Base-by-base conservation (phyloP, 179 eudicot species). In the Sideroxylon spinosum region DNA sequence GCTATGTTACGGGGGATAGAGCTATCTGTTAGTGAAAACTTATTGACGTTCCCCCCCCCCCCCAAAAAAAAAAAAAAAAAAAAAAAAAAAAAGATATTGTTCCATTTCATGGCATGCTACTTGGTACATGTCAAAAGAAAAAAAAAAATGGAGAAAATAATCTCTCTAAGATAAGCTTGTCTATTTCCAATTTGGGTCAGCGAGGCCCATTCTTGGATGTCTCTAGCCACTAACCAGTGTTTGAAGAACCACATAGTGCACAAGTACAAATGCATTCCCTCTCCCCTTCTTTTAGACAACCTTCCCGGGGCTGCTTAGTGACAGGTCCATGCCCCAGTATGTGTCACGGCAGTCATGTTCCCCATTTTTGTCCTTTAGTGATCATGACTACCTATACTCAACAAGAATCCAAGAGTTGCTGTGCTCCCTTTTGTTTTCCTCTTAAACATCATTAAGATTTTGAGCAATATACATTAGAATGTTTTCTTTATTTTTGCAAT, bases 291-390 rank as follows among this genome's bases (percentile, higher is more conserved):
- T 72, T 53, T 73, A 56, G 11, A 57, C 32, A 52, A 23, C 0
- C 28, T 56, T 37, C 65, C 61, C n/a, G 20, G 6, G n/a, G 26
- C 52, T 57, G 48, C 76, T 73, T 73, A 26, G 46, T 72, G 59
- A 53, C 26, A 72, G 44, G 29, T n/a, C 64, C 66, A 29, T 74
- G 28, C 28, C 28, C 50, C 66, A 57, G 57, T 57, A 32, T 74
- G 28, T 74, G 66, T 74, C 66, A 11, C 50, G 11, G 57, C 76
- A n/a, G n/a, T 74, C 64, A 59, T 59, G 66, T 74, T 57, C 50
- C 22, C 63, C 6, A 6, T 32, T 57, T 74, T 59, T 74, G 76
- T 74, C 53, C 37, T 25, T 11, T 28, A 29, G 29, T 59, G 66
- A 28, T 65, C n/a, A 56, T 73, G 66, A 59, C 67, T n/a, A 20